Evolutionary conservation across 2,329 filamentous ascomycete genomes (phyloP).

Genomic region (Nigrospora osmanthi): DNA sequence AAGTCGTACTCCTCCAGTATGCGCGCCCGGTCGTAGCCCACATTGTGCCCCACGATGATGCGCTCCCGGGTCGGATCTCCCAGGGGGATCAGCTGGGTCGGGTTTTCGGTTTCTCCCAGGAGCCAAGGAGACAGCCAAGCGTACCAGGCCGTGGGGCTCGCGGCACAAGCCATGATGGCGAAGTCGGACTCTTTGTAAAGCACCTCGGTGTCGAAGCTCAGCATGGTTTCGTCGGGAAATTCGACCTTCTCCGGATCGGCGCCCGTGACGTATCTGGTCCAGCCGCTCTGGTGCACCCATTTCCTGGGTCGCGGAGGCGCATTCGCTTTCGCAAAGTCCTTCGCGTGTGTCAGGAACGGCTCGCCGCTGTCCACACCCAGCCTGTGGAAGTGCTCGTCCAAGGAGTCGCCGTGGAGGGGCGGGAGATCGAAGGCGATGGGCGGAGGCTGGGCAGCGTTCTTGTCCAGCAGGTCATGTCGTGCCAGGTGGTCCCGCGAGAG

Average conservation of each 20-base stretch:
- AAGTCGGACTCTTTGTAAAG: constrained; percentile 91
- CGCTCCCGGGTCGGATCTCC: constrained; percentile 67
- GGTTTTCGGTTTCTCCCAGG: constrained; percentile 68
- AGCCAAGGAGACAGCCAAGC: constrained; percentile 96
- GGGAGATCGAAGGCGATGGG: constrained; percentile 87
- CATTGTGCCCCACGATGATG: constrained; percentile 87
- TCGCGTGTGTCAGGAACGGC: constrained; percentile 70
- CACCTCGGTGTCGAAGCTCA: constrained; percentile 94
- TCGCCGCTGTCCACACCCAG: constrained; percentile 82
- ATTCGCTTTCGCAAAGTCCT: constrained; percentile 59
- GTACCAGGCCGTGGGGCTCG: constrained; percentile 87
- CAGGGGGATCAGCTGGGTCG: constrained; percentile 78
- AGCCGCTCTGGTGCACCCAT: constrained; percentile 78
- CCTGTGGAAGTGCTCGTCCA: constrained; percentile 92
- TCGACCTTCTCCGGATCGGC: constrained; percentile 64
- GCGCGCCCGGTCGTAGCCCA: constrained; percentile 88
- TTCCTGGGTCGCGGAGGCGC: constrained; percentile 52
- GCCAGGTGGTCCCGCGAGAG: constrained; percentile 75
- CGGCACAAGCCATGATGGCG: constrained; percentile 94
- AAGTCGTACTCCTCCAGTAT: constrained; percentile 85
- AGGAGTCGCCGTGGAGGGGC: constrained; percentile 63
- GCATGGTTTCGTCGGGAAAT: constrained; percentile 69
- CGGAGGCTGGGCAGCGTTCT: constrained; percentile 69
- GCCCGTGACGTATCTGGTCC: constrained; percentile 84
- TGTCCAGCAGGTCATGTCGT: constrained; percentile 81